Evolutionary conservation across 768 basidiomycete species (phyloP).

Genomic region (Lactarius evosmus): DNA sequence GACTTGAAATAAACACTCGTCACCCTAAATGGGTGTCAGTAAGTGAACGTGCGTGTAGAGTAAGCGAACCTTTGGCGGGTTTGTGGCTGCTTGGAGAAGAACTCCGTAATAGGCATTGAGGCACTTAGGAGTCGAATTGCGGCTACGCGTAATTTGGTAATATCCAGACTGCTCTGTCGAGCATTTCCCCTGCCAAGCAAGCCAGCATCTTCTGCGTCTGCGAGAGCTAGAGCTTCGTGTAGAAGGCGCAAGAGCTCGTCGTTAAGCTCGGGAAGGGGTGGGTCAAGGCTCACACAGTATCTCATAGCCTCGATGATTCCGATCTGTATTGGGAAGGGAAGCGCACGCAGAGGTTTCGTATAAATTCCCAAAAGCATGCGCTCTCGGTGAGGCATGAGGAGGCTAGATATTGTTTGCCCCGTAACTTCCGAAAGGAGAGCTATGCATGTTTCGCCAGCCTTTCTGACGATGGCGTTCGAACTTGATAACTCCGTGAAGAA

Average conservation of each 20-base stretch:
- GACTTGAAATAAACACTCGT: constrained; percentile 98
- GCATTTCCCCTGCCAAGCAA: constrained; percentile 70
- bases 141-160: constrained; percentile 87
- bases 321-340: constrained; percentile 93
- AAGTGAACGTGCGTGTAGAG: constrained; percentile 1
- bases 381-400: constrained; percentile 83
- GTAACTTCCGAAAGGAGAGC: constrained; percentile 71
- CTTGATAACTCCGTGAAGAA: constrained; percentile 88
- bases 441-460: constrained; percentile 79
- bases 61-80: constrained; percentile 74
- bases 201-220: constrained; percentile 91
- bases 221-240: constrained; percentile 90
- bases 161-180: constrained; percentile 75
- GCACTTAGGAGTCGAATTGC: constrained; percentile 92
- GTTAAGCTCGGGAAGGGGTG: constrained; percentile 86
- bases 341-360: constrained; percentile 92
- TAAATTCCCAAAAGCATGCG: constrained; percentile 87
- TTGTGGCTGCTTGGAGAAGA: constrained; percentile 79
- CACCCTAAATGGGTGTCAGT: constrained; percentile 50
- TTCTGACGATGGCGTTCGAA: constrained; percentile 79
- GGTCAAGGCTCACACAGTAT: constrained; percentile 85
- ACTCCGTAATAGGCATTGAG: constrained; percentile 92
- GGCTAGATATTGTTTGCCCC: constrained; percentile 65
- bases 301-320: constrained; percentile 97
- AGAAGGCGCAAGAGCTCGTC: constrained; percentile 89